Evolutionary conservation across 148 eudicot species (phyloP).

Genomic region (Camellia sinensis): DNA sequence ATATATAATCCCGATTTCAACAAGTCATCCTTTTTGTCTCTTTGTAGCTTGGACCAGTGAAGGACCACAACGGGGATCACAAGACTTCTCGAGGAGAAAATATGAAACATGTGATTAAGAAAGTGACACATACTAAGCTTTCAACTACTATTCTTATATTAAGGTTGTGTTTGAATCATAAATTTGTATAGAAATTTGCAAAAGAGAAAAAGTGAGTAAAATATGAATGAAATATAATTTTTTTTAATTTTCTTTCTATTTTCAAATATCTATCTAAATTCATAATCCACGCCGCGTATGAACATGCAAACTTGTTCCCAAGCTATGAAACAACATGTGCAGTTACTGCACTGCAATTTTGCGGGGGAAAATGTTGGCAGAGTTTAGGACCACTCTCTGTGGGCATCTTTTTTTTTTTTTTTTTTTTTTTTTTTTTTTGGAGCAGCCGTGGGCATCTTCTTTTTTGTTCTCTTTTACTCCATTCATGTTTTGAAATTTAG

Average conservation of each 20-base stretch:
- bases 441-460: neutral
- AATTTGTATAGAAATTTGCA: no score
- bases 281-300: no score
- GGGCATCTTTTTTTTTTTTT: neutral
- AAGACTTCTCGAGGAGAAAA: neutral
- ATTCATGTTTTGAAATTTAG: neutral
- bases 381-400: neutral
- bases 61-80: conserved; percentile 11
- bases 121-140: conserved; percentile 9
- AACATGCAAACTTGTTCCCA: neutral
- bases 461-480: neutral
- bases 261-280: no score
- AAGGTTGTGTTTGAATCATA: no score
- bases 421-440: neutral
- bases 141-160: neutral
- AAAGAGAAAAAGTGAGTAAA: no score
- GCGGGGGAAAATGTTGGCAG: neutral
- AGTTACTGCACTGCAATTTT: neutral
- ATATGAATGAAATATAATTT: no score
- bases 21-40: neutral
- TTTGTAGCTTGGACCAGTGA: conserved; percentile 5
- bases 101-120: conserved; percentile 7
- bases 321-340: neutral
- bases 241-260: no score
- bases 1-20: no score